phyloP scores from a whole-genome alignment of 1,139 yeast species.

The Lodderomyces jiufengensis region DNA sequence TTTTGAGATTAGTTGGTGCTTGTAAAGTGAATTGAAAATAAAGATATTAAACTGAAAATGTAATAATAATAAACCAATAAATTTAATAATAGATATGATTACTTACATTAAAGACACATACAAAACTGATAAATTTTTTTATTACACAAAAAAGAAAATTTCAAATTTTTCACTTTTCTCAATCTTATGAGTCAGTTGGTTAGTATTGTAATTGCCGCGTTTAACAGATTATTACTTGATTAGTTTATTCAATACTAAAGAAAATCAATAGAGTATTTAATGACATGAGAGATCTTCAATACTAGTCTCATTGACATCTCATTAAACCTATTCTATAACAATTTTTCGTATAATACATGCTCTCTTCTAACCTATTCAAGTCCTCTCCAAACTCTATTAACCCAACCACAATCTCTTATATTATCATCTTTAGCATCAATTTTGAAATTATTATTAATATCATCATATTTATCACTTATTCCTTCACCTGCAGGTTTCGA shows the following conservation, averaged over 20 bases:
- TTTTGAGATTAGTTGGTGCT: too few relatives aligned
- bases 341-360: too few relatives aligned
- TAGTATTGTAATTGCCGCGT: constrained; percentile 8
- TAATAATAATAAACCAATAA: constrained; percentile 12
- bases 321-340: too few relatives aligned
- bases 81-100: constrained; percentile 12
- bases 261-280: too few relatives aligned
- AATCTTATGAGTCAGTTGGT: constrained; percentile 8
- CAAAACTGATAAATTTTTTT: not conserved
- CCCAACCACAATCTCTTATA: constrained; percentile 79
- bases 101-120: constrained; percentile 5
- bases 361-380: constrained; percentile 27
- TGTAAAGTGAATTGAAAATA: too few relatives aligned
- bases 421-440: constrained; percentile 49
- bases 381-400: constrained; percentile 50
- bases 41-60: too few relatives aligned
- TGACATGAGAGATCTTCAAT: too few relatives aligned
- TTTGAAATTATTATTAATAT: constrained; percentile 50
- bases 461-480: constrained; percentile 35
- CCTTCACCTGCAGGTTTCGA: constrained; percentile 66
- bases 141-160: not conserved
- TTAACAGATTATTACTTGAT: too few relatives aligned
- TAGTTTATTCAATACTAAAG: too few relatives aligned
- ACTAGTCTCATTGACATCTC: too few relatives aligned
- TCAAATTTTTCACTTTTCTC: constrained; percentile 4